phyloP scores from a whole-genome alignment of 768 basidiomycete genomes.

The Russula sp. region DNA sequence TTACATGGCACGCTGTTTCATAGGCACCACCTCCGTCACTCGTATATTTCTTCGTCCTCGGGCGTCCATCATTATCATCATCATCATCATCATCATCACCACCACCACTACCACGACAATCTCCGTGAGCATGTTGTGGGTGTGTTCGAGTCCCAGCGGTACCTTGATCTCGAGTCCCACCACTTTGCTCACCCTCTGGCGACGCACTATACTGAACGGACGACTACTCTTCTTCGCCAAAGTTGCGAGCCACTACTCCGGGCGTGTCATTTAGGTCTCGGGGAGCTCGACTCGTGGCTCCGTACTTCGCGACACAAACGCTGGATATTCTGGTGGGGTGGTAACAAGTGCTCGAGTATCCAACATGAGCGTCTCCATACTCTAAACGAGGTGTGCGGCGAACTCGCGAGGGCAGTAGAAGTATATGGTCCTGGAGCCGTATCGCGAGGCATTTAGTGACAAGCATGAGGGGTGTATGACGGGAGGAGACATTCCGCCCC shows the following conservation, averaged over 20 bases:
- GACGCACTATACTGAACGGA: slow-evolving; percentile 36
- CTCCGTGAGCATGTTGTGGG: slow-evolving; percentile 52
- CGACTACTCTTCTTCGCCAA: slow-evolving; percentile 39
- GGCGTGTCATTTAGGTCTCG: slow-evolving; percentile 35
- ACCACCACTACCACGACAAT: not conserved
- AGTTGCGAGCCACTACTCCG: slow-evolving; percentile 50
- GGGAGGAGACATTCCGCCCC: slow-evolving; percentile 43
- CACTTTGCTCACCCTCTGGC: slow-evolving; percentile 43
- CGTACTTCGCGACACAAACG: slow-evolving; percentile 31
- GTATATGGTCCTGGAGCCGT: slow-evolving; percentile 53
- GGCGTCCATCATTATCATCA: not conserved
- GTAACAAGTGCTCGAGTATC: slow-evolving; percentile 27
- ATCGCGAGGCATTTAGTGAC: slow-evolving; percentile 43
- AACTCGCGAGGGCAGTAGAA: slow-evolving; percentile 34
- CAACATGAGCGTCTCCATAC: slow-evolving; percentile 32
- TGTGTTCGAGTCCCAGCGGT: slow-evolving; percentile 65
- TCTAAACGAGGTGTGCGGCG: slow-evolving; percentile 32
- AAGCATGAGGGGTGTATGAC: slow-evolving; percentile 24
- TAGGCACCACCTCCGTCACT: slow-evolving; percentile 12
- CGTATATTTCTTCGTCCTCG: slow-evolving; percentile 17
- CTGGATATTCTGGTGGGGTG: slow-evolving; percentile 32
- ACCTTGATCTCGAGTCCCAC: slow-evolving; percentile 58
- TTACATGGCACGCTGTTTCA: slow-evolving; percentile 1
- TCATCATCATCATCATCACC: not conserved
- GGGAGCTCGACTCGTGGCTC: slow-evolving; percentile 46